A percentile compares a stretch with the other conserved stretches of the same genome.
phyloP scores from a whole-genome alignment of 1,139 yeast genomes.

The Blastobotrys petasosporus region DNA sequence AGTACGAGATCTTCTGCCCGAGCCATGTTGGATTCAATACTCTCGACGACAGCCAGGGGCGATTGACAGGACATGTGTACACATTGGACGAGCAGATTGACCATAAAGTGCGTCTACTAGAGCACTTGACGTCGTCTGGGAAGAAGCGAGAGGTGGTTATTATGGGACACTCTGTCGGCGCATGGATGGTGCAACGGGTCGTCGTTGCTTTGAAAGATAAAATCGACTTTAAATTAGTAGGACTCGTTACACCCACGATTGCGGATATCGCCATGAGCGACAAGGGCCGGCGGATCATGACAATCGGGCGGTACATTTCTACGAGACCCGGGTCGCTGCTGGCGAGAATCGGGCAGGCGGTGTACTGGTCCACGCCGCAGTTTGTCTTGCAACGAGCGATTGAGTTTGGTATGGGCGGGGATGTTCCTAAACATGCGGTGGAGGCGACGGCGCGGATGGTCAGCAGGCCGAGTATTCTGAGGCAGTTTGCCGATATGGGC shows the following conservation, averaged over 20 bases:
- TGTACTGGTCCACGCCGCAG: constrained; percentile 21
- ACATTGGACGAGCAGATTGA: constrained; percentile 47
- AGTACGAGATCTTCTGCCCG: constrained; percentile 45
- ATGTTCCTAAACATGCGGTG: constrained; percentile 37
- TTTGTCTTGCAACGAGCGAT: constrained; percentile 12
- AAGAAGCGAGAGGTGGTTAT: constrained; percentile 43
- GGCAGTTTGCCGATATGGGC: constrained; percentile 52
- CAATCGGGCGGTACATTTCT: constrained; percentile 21
- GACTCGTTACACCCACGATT: constrained; percentile 60
- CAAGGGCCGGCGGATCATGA: constrained; percentile 42
- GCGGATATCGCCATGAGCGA: constrained; percentile 48
- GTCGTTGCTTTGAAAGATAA: constrained; percentile 25
- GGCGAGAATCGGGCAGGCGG: constrained; percentile 15
- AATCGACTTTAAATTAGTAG: constrained; percentile 39
- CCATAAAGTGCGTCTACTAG: constrained; percentile 28
- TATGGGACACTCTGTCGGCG: constrained; percentile 60
- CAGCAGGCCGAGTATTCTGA: constrained; percentile 39
- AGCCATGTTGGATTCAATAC: constrained; percentile 49
- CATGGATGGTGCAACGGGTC: constrained; percentile 50
- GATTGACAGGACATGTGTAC: constrained; percentile 26
- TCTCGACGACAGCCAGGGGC: constrained; percentile 22
- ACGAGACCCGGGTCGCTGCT: constrained; percentile 12
- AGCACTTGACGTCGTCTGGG: constrained; percentile 13
- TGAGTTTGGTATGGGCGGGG: constrained; percentile 14
- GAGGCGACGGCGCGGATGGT: constrained; percentile 42